phyloP scores from a whole-genome alignment of 2,329 filamentous ascomycete species.

The Gaeumannomyces sp. region DNA sequence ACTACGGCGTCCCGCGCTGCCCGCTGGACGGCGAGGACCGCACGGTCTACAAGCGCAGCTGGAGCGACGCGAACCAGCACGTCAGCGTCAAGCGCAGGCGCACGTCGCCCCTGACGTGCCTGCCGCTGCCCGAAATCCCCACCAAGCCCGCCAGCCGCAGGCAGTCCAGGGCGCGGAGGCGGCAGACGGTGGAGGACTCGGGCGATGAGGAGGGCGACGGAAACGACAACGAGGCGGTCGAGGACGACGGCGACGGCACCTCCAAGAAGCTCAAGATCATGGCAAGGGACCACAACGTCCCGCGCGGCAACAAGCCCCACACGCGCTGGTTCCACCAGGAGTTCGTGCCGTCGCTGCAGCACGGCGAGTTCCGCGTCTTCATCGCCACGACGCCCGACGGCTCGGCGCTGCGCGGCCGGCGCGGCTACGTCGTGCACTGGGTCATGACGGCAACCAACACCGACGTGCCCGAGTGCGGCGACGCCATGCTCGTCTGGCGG shows the following conservation, averaged over 20 bases:
- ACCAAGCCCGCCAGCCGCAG: background rate
- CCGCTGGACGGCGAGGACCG: background rate
- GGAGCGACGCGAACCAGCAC: constrained; percentile 3
- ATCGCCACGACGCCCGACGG: background rate
- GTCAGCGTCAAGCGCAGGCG: background rate
- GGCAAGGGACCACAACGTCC: background rate
- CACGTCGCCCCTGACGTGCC: background rate
- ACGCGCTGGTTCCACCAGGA: constrained; percentile 7
- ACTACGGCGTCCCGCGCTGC: background rate
- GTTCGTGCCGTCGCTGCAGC: background rate
- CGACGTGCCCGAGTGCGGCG: background rate
- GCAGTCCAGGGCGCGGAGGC: background rate
- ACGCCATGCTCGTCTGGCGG: background rate
- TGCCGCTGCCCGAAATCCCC: background rate
- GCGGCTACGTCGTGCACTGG: constrained; percentile 4
- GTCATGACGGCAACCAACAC: background rate
- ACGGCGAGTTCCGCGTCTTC: constrained; percentile 8
- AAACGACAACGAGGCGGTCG: background rate
- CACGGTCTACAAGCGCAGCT: constrained; percentile 6
- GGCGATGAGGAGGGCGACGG: background rate
- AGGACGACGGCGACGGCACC: background rate
- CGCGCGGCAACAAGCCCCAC: background rate
- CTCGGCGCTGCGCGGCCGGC: background rate
- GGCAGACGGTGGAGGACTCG: background rate
- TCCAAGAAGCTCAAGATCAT: background rate